Conservation (phyloP, 768 basidiomycete genomes). For the Wakefieldia striispora region DNA sequence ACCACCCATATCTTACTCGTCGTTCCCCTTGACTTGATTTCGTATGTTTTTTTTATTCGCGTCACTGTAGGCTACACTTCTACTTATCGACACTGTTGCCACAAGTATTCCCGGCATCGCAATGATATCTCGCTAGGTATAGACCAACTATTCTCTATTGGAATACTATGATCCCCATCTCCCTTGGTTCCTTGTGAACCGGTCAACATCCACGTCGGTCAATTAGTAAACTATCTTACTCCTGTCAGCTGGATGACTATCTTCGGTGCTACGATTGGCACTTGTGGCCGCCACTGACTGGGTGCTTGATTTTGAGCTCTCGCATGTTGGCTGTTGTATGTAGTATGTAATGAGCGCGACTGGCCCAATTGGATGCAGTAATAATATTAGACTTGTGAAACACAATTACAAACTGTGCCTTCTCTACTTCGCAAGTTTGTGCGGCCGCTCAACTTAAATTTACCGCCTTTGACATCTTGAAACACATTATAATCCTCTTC, state of each 20-base stretch:
- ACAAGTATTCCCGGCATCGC: slow-evolving; percentile 30
- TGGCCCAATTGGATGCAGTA: slow-evolving; percentile 17
- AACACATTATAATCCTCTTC: neutral
- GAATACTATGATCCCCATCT: slow-evolving; percentile 3
- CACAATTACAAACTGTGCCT: slow-evolving; percentile 21
- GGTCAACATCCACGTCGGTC: no score
- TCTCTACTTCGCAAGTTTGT: slow-evolving; percentile 2
- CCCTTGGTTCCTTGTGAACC: neutral
- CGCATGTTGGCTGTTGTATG: neutral
- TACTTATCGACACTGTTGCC: slow-evolving; percentile 32
- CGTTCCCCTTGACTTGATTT: slow-evolving; percentile 17
- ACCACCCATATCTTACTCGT: slow-evolving; percentile 20
- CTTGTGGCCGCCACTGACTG: neutral
- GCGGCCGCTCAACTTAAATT: neutral
- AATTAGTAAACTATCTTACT: neutral
- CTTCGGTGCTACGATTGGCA: no score
- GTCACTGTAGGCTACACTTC: slow-evolving; percentile 24
- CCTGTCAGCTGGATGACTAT: no score
- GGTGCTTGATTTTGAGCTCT: neutral
- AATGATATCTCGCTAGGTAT: slow-evolving; percentile 29
- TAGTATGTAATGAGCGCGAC: neutral
- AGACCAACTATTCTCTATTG: slow-evolving; percentile 21
- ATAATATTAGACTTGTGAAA: slow-evolving; percentile 23
- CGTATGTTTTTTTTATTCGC: slow-evolving; percentile 25
- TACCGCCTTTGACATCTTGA: neutral